Evolutionary conservation across 805 yeast genomes (phyloP).

Genomic region (Lachancea meyersii): DNA sequence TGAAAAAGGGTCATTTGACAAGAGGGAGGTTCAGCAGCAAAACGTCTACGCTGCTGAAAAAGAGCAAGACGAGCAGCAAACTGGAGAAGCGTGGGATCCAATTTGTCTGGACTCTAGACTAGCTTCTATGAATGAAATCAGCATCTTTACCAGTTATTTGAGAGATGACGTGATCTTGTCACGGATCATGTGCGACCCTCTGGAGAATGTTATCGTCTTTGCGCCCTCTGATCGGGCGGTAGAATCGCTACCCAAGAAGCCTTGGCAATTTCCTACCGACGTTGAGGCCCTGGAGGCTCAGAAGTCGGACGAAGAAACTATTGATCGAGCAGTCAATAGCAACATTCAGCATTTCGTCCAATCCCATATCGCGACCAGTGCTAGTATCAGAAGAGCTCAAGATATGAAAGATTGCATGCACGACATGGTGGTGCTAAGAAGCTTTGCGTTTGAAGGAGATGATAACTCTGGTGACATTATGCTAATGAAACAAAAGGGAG

Average conservation of each 20-base stretch:
- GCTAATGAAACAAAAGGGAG: conserved; percentile 34
- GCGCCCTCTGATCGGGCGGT: conserved; percentile 70
- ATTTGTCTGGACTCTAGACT: conserved; percentile 27
- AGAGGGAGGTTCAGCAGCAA: conserved; percentile 3
- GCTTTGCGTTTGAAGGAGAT: conserved; percentile 13
- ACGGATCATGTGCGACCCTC: conserved; percentile 40
- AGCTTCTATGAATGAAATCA: conserved; percentile 36
- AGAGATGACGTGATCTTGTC: conserved; percentile 53
- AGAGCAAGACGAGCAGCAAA: background rate
- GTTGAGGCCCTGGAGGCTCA: conserved; percentile 29
- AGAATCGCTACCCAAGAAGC: conserved; percentile 46
- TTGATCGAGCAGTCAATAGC: conserved; percentile 43
- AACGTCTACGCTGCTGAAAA: background rate
- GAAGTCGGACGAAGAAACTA: conserved; percentile 34
- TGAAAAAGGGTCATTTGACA: background rate
- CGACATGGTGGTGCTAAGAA: conserved; percentile 21
- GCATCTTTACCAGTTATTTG: conserved; percentile 64
- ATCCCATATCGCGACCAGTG: conserved; percentile 48
- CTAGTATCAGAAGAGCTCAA: conserved; percentile 7
- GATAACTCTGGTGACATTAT: conserved; percentile 35
- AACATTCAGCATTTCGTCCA: conserved; percentile 56
- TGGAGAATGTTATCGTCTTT: conserved; percentile 46
- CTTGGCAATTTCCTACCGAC: conserved; percentile 73
- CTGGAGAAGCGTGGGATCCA: conserved; percentile 1
- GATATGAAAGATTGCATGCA: conserved; percentile 4